Evolutionary conservation across 305 asterid species (phyloP).

Genomic region (Solanum hybrid): DNA sequence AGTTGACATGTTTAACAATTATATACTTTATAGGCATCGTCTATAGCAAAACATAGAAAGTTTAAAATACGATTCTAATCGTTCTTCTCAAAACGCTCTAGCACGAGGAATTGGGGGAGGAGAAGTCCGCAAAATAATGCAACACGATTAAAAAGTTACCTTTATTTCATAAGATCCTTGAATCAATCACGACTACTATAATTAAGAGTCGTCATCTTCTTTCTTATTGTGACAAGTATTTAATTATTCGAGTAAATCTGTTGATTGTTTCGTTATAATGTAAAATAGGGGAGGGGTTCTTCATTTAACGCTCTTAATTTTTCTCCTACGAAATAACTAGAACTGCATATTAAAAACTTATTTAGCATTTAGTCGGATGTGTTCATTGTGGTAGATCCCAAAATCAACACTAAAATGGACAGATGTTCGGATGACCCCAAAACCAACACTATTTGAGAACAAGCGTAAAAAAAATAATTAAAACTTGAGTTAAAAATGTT

Average conservation of each 20-base stretch:
- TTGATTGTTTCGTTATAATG: rapidly evolving
- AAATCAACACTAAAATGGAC: background rate
- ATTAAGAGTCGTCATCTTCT: background rate
- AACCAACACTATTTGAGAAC: background rate
- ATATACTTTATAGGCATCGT: background rate
- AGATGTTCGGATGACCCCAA: background rate
- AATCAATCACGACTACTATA: background rate
- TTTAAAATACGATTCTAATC: background rate
- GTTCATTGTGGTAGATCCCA: background rate
- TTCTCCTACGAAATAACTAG: background rate
- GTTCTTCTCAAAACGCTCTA: background rate
- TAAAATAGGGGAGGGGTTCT: background rate
- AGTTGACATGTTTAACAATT: background rate
- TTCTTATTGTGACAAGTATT: background rate
- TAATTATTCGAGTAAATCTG: rapidly evolving
- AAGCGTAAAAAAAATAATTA: background rate
- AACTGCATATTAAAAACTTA: background rate
- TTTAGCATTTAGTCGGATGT: background rate
- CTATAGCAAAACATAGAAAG: background rate
- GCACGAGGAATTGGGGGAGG: rapidly evolving
- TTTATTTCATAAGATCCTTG: background rate
- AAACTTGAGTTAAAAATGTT: background rate
- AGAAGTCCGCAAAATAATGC: background rate
- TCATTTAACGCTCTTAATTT: background rate
- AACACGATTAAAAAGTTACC: background rate